Evolutionary conservation across 441 rosid genomes (phyloP).

Genomic region (Cnidoscolus chayamansa): DNA sequence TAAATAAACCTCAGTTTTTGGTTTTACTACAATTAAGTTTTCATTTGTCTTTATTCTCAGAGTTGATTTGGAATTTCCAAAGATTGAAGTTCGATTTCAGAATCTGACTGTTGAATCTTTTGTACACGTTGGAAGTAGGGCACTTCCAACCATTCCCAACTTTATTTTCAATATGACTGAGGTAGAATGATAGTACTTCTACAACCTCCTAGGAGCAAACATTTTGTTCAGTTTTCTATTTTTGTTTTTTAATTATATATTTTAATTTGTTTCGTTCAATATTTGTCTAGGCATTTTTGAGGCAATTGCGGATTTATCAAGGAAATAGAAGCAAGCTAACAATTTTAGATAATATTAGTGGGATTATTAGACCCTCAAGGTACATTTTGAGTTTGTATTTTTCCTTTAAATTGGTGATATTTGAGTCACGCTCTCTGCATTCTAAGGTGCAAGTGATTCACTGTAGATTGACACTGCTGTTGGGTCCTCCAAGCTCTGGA

Average conservation of each 20-base stretch:
- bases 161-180: conserved; percentile 85
- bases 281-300: conserved; percentile 57
- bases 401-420: not conserved
- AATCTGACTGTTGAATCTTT: conserved; percentile 73
- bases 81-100: conserved; percentile 86
- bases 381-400: conserved; percentile 25
- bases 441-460: conserved; percentile 15
- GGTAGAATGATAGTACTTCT: conserved; percentile 35
- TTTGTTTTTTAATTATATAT: not conserved
- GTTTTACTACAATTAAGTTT: not conserved
- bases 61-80: conserved; percentile 83
- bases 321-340: conserved; percentile 76
- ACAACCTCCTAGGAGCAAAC: not conserved
- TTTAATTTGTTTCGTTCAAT: not conserved
- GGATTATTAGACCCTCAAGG: conserved; percentile 94
- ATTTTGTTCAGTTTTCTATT: not conserved
- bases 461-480: conserved; percentile 73
- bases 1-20: not conserved
- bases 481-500: conserved; percentile 99
- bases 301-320: conserved; percentile 50
- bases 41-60: conserved; percentile 33
- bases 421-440: not conserved
- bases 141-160: conserved; percentile 93
- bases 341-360: conserved; percentile 69
- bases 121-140: conserved; percentile 93